Base-by-base conservation (phyloP, 371 early-diverging fungal genomes). In the Apophysomyces variabilis region DNA sequence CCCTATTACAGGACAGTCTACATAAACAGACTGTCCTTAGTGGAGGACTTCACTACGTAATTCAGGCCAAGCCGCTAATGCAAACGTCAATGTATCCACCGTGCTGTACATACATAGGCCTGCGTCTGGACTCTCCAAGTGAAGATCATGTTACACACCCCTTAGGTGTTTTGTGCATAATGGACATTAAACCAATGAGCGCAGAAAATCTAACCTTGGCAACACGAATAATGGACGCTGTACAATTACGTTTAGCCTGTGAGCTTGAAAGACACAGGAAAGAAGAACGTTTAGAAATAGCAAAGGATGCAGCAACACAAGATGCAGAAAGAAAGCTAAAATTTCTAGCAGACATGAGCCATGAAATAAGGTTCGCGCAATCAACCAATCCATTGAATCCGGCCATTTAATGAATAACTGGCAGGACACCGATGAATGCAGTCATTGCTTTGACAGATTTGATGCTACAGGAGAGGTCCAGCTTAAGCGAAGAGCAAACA, bases 281-380 rank as follows among this genome's bases (percentile, higher is more conserved):
- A 38, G 77, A 76, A 36, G 82, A 85, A 45, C 77, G 74, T 13
- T 66, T 87, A 7, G 71, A 79, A 16, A 73, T 63, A 57, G 83
- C 84, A 2, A 76, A 82, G 44, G 79, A 87, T 56, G 73, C 78
- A 14, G 87, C 87, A 37, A 71, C 77, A 37, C 66, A 77, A 46
- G 85, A 83, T 35, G 87, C 87, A 36, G 85, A 87, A 60, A 87
- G 82, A 56, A 87, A 87, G 66, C 77, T 85, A 21, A 87, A 85
- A 60, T 87, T 87, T 61, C 67, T 87, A 63, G 87, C 87, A 8
- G 85, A 85, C 58, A 87, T 85, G 85, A 79, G 78, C 60, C 82
- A 82, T 59, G 82, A 82, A 68, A 81, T 81, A 37, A 71, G 81
- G 81, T 78, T 64, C 41, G 57, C 5, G 6, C 13, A 61, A 16